Evolutionary conservation across 2,329 filamentous ascomycete genomes (phyloP), one percentile per base, ranked within the genome.

Genomic region (Atkinsonella hypoxylon): DNA sequence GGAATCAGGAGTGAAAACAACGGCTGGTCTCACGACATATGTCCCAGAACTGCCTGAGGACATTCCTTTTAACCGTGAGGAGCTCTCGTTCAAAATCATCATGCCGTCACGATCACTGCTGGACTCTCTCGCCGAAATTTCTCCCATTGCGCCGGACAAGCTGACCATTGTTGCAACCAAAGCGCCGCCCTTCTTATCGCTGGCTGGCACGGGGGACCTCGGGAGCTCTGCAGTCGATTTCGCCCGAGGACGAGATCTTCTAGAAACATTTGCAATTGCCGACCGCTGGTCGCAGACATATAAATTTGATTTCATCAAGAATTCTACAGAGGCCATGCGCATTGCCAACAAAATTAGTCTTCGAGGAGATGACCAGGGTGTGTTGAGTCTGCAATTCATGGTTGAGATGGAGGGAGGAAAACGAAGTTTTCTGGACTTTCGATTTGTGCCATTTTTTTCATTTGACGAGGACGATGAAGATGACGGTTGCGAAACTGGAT

Each of bases 301-400:
- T 73, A 89, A 88, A 58, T 97, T 96, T 63, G 78, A 85, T 50
- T 78, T 95, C 48, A 76, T 98, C 62, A 89, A 87, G 65, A 85
- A 86, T 56, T 90, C 91, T 0, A 82, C 82, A 44, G 83, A 91
- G 56, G 91, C 93, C n/a, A 97, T 98, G 91, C 82, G 84, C 44
- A 80, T 89, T 38, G 89, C 90, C 4, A 90, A 79, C 61, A 98
- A 97, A 68, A 90, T 97, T 52, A 95, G 89, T 63, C 77, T 98
- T 54, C 77, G 93, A 15, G 85, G 89, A 0, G 93, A 98, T 66
- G 76, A 79, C 2, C 88, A 95, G 63, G 91, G 93, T 0, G 91
- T 98, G 31, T 67, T 98, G 56, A 96, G 88, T 67, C 70, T 97
- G 64, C 93, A 98, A 63, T 96, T 97, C 61, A 93, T 98, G 85